A percentile compares a stretch with the other conserved stretches of the same genome.
These are phyloP conservation scores for Penicillium crustosum DNA, from an alignment of 2,329 filamentous ascomycete species.

Conservation along the genomic window DNA sequence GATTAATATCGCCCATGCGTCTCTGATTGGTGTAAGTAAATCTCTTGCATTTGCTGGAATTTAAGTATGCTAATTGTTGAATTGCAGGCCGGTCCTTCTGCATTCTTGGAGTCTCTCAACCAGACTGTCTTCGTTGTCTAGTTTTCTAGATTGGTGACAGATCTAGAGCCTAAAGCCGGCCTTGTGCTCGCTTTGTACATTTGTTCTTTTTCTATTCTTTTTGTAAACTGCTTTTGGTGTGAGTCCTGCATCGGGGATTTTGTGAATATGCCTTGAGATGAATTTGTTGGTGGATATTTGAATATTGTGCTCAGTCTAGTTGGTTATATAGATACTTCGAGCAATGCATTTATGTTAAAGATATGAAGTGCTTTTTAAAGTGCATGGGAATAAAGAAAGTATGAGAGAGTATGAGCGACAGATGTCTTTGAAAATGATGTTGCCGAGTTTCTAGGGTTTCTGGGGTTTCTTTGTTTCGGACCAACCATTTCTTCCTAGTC, in stretches of 20 bases:
- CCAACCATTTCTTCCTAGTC: neutral
- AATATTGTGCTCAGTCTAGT: neutral
- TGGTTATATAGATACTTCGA: neutral
- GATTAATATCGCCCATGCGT: conserved; percentile 31
- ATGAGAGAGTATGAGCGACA: neutral
- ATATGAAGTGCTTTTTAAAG: neutral
- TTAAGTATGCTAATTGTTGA: conserved; percentile 2
- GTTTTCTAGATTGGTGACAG: conserved; percentile 11
- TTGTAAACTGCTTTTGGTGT: neutral
- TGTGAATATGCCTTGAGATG: neutral
- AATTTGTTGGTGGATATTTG: neutral
- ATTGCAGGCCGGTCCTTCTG: conserved; percentile 24
- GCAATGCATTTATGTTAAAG: neutral
- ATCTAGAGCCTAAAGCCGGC: too few relatives aligned
- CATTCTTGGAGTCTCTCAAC: conserved; percentile 29
- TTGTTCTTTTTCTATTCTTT: neutral
- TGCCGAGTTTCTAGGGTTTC: neutral
- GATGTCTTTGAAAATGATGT: neutral
- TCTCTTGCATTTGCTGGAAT: neutral
- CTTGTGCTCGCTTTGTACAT: neutral
- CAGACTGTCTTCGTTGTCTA: conserved; percentile 26
- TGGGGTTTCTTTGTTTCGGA: conserved; percentile 1
- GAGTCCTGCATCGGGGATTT: neutral
- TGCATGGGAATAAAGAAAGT: too few relatives aligned
- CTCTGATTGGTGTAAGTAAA: conserved; percentile 33